phyloP scores from a whole-genome alignment of 2,329 filamentous ascomycete species.

The Cercospora brassicicola region DNA sequence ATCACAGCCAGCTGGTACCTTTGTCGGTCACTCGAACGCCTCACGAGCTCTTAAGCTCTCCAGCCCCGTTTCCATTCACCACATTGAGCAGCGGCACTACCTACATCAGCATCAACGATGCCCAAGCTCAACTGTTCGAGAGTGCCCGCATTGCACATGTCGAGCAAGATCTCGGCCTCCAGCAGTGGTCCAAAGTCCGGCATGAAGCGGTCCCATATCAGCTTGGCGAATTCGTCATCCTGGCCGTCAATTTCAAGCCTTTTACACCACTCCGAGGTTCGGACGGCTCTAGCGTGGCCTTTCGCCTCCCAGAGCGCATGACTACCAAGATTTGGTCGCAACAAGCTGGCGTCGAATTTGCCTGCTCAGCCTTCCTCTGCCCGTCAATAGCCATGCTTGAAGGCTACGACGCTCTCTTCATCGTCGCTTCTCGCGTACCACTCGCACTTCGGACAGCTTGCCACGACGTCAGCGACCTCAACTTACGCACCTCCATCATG shows the following conservation, averaged over 20 bases:
- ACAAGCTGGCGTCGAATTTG: neutral
- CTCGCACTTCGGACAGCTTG: conserved; percentile 4
- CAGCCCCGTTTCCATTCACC: conserved; percentile 21
- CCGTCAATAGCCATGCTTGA: conserved; percentile 4
- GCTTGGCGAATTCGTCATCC: conserved; percentile 17
- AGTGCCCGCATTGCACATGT: conserved; percentile 16
- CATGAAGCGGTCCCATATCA: conserved; percentile 19
- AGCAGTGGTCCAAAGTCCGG: conserved; percentile 19
- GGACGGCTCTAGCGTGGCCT: conserved; percentile 50
- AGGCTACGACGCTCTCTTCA: conserved; percentile 21
- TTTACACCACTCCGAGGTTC: conserved; percentile 12
- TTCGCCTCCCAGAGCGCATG: conserved; percentile 23
- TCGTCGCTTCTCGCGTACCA: conserved; percentile 1
- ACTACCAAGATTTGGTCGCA: conserved; percentile 1
- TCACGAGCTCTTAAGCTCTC: conserved; percentile 9
- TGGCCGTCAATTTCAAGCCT: conserved; percentile 21
- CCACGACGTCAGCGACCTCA: neutral
- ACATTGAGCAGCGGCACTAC: conserved; percentile 14
- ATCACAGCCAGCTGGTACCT: conserved; percentile 17
- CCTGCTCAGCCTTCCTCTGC: neutral
- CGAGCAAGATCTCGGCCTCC: conserved; percentile 19
- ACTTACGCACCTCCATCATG: neutral
- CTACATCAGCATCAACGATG: conserved; percentile 17
- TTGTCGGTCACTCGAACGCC: conserved; percentile 9
- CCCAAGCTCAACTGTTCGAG: conserved; percentile 21